phyloP scores from a whole-genome alignment of 441 rosid genomes.

The Daphne laureola region DNA sequence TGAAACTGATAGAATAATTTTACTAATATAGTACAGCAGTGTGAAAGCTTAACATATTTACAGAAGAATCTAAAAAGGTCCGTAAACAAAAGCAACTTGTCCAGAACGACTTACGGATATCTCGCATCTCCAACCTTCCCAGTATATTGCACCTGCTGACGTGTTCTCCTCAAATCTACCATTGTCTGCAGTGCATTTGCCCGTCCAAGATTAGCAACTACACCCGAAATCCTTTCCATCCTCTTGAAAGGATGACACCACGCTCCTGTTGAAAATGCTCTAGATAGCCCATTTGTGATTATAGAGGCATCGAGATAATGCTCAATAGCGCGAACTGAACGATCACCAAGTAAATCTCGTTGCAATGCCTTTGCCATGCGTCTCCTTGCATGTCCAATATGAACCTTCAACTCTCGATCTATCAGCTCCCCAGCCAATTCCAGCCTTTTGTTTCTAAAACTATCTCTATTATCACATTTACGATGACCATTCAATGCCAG shows the following conservation, averaged over 20 bases:
- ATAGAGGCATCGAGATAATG: slow-evolving; percentile 88
- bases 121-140: slow-evolving; percentile 98
- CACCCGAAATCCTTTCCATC: slow-evolving; percentile 87
- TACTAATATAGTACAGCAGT: no score
- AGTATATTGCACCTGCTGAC: slow-evolving; percentile 74
- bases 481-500: slow-evolving; percentile 59
- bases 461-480: slow-evolving; percentile 79
- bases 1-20: no score
- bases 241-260: slow-evolving; percentile 85
- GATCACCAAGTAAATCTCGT: slow-evolving; percentile 66
- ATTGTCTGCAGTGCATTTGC: slow-evolving; percentile 82
- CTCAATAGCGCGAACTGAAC: slow-evolving; percentile 50
- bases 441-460: slow-evolving; percentile 78
- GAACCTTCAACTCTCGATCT: slow-evolving; percentile 78
- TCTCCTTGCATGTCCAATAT: slow-evolving; percentile 63
- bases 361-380: slow-evolving; percentile 71
- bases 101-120: slow-evolving; percentile 69
- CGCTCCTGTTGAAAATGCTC: slow-evolving; percentile 97
- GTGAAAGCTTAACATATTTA: neutral
- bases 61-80: neutral
- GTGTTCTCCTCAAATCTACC: slow-evolving; percentile 75
- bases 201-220: slow-evolving; percentile 78
- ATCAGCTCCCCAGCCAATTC: slow-evolving; percentile 86
- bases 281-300: slow-evolving; percentile 71
- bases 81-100: slow-evolving; percentile 2